Percentiles rank a stretch among this genome's conserved stretches.
Conservation (phyloP, 192 early-diverging fungal genomes). For the Coemansia sp. region DNA sequence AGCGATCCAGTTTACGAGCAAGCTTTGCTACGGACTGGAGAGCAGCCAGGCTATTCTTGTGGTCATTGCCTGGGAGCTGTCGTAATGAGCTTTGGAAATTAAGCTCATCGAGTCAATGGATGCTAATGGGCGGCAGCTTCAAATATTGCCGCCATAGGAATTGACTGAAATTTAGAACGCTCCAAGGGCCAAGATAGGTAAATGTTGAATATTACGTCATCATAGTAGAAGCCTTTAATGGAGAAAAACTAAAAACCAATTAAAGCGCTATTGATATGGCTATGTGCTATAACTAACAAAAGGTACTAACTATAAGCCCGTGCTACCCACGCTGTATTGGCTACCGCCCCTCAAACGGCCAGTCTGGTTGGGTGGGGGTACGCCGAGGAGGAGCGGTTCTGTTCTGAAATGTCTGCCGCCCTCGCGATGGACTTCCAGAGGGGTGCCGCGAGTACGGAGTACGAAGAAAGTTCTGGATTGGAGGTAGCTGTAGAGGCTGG, state of each 20-base stretch:
- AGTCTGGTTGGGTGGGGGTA: background rate
- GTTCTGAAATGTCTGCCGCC: background rate
- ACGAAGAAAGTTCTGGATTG: background rate
- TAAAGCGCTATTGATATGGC: background rate
- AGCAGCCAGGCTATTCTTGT: background rate
- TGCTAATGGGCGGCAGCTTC: background rate
- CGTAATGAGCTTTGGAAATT: background rate
- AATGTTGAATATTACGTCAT: background rate
- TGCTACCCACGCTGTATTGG: background rate
- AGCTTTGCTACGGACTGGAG: background rate
- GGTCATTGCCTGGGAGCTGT: background rate
- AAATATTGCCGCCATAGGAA: background rate
- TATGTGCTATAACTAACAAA: no score
- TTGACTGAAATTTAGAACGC: background rate
- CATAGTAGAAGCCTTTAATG: background rate
- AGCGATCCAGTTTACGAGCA: background rate
- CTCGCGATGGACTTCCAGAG: background rate
- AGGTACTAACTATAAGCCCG: no score
- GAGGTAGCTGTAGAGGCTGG: background rate
- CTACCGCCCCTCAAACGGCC: background rate
- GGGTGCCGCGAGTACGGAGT: background rate
- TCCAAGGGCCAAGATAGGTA: background rate
- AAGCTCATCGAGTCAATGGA: background rate
- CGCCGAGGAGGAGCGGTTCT: background rate
- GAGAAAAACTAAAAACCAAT: background rate